Percentiles rank a stretch among this genome's conserved stretches.
These are phyloP conservation scores for Polyplosphaeria fusca DNA, from an alignment of 495 filamentous ascomycete species.

Conservation along the genomic window DNA sequence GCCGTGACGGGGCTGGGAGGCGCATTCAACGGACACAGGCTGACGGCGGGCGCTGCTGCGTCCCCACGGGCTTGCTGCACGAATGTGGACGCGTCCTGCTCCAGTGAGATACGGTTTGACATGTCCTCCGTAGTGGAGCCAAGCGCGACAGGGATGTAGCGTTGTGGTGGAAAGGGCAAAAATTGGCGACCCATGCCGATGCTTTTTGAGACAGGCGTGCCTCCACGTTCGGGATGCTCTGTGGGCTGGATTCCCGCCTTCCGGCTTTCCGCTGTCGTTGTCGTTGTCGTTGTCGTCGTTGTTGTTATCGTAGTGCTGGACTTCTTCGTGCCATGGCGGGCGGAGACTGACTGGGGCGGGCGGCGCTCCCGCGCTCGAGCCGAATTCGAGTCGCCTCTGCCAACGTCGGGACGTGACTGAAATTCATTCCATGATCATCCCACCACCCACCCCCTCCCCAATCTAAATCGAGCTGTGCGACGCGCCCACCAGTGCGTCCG, in stretches of 20 bases:
- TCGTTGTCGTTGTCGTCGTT: no score
- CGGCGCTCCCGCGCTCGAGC: constrained; percentile 11
- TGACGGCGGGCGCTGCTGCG: no score
- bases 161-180: constrained; percentile 3
- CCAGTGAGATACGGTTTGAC: constrained; percentile 10
- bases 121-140: constrained; percentile 26
- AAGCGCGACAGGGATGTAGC: constrained; percentile 22
- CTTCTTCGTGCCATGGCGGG: neutral
- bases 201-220: neutral
- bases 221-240: neutral
- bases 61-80: neutral
- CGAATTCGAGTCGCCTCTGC: no score
- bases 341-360: neutral
- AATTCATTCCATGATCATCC: constrained; percentile 25
- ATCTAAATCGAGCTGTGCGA: constrained; percentile 35
- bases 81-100: constrained; percentile 15
- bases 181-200: neutral
- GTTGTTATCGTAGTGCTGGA: no score
- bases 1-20: no score
- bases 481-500: constrained; percentile 27
- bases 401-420: no score
- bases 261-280: neutral
- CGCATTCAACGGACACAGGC: no score
- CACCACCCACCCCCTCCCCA: constrained; percentile 17
- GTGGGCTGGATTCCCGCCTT: neutral